Evolutionary conservation across 148 eudicot species (phyloP), one percentile per base, ranked within the genome.

Genomic region (Gaultheria prostrata): DNA sequence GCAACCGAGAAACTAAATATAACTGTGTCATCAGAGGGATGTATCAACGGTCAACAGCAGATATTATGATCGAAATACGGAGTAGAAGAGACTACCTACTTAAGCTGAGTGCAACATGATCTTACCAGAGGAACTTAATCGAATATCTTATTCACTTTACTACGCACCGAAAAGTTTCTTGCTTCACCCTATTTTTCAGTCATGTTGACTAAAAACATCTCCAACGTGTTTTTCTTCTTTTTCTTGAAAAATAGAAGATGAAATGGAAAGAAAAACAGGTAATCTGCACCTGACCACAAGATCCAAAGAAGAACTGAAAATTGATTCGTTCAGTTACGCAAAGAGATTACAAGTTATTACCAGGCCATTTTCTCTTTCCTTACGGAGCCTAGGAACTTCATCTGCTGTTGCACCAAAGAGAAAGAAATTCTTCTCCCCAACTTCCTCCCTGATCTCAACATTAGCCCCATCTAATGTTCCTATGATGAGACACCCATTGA

Each of bases 391-490:
- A 78, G 98, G 95, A 24, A 97, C 98, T 91, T 95, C 88, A 89
- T 95, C 98, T 70, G 99, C 98, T 33, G 94, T 93, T 79, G 99
- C 99, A 83, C 99, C 99, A 89, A 95, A 97, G 71, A 97, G 93
- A 75, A 97, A 97, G 90, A 97, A 95, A 85, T 97, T 97, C 3
- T 92, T 93, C 81, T 92, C 93, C 39, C 99, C 98, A 45, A 97
- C 89, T 89, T 97, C 99, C 84, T 97, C 98, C 84, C 98, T 91
- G 87, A 97, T 97, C 86, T 97, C 99, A 56, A 97, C 95, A 76
- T 95, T 97, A 83, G 99, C 98, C 50, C 99, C 99, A 89, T 97
- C 99, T 54, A 95, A 82, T 76, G 99, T 97, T 84, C 98, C 99
- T 43, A 95, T 92, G 33, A 97, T 93, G 61, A 97, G 96, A 88